phyloP scores from a whole-genome alignment of 208 protist genomes.

The Leishmania lainsoni region DNA sequence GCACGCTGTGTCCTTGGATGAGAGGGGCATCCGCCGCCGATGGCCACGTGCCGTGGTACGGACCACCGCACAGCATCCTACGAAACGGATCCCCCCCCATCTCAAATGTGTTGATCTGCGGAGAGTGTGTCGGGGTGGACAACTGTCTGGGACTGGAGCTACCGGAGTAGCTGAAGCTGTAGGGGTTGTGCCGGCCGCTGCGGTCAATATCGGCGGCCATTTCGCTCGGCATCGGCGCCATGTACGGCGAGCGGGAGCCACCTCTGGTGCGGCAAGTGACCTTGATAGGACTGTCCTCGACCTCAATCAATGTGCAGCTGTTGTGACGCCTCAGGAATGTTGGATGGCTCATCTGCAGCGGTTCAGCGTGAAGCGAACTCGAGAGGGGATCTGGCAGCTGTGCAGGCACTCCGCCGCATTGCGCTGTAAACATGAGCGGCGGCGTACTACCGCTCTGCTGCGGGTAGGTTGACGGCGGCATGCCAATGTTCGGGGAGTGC shows the following conservation, averaged over 20 bases:
- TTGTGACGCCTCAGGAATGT: slow-evolving; percentile 29
- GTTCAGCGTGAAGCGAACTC: slow-evolving; percentile 31
- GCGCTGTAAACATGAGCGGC: slow-evolving; percentile 46
- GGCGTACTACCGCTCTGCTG: slow-evolving; percentile 26
- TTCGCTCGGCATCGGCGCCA: slow-evolving; percentile 28
- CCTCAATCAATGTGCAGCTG: slow-evolving; percentile 37
- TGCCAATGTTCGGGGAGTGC: background rate
- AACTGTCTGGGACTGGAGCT: slow-evolving; percentile 40
- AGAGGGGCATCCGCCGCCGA: slow-evolving; percentile 11
- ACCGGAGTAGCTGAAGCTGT: slow-evolving; percentile 53
- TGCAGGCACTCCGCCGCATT: slow-evolving; percentile 21
- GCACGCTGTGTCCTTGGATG: slow-evolving; percentile 23
- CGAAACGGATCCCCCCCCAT: background rate
- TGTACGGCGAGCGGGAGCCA: slow-evolving; percentile 45
- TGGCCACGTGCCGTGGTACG: background rate
- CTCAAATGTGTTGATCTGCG: slow-evolving; percentile 9
- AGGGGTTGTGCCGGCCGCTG: slow-evolving; percentile 36
- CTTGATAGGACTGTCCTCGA: slow-evolving; percentile 61
- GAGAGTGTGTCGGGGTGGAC: slow-evolving; percentile 36
- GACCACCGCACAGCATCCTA: background rate
- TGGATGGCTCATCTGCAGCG: slow-evolving; percentile 43
- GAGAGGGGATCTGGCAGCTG: slow-evolving; percentile 28
- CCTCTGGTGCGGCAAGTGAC: slow-evolving; percentile 56
- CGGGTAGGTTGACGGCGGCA: background rate
- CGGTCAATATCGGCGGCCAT: slow-evolving; percentile 27